A percentile compares a stretch with the other conserved stretches of the same genome.
Evolutionary conservation across 371 early-diverging fungal species (phyloP).

Genomic region (Sporodiniella umbellata): DNA sequence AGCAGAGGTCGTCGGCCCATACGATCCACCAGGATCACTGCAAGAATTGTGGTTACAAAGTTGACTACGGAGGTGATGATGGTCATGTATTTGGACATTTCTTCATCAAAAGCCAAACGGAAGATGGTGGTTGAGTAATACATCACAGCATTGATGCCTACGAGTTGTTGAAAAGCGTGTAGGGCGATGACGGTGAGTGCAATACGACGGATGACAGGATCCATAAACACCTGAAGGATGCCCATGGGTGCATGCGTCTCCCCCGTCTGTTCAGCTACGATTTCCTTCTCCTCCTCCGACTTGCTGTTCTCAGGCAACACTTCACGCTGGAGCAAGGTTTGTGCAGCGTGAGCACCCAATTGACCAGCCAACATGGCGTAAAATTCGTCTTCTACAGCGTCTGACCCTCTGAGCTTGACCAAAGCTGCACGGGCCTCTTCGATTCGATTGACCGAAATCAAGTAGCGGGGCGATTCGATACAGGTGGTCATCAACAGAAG

Average conservation of each 20-base stretch:
- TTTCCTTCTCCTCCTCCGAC: constrained; percentile 1
- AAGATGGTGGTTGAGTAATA: constrained; percentile 76
- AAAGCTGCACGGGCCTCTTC: constrained; percentile 57
- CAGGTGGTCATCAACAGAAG: constrained; percentile 61
- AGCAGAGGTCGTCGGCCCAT: constrained; percentile 75
- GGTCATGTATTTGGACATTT: constrained; percentile 60
- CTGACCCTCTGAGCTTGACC: constrained; percentile 48
- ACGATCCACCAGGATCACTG: constrained; percentile 63
- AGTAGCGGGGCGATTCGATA: constrained; percentile 76
- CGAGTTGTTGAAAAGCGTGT: constrained; percentile 70
- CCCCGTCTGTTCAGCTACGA: not conserved
- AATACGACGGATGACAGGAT: constrained; percentile 53
- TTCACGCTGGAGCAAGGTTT: constrained; percentile 21
- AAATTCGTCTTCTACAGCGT: constrained; percentile 54
- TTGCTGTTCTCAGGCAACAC: too few relatives aligned
- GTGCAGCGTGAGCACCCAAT: constrained; percentile 9
- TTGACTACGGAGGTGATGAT: constrained; percentile 59
- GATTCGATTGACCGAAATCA: constrained; percentile 53
- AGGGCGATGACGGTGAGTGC: constrained; percentile 43
- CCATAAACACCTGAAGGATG: constrained; percentile 38
- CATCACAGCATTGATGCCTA: constrained; percentile 85
- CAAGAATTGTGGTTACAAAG: constrained; percentile 51
- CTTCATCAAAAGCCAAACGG: constrained; percentile 38
- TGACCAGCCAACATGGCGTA: constrained; percentile 43
- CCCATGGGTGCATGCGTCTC: constrained; percentile 18